phyloP scores from a whole-genome alignment of 202 grass and related monocot species.

The Zoysia matrella region DNA sequence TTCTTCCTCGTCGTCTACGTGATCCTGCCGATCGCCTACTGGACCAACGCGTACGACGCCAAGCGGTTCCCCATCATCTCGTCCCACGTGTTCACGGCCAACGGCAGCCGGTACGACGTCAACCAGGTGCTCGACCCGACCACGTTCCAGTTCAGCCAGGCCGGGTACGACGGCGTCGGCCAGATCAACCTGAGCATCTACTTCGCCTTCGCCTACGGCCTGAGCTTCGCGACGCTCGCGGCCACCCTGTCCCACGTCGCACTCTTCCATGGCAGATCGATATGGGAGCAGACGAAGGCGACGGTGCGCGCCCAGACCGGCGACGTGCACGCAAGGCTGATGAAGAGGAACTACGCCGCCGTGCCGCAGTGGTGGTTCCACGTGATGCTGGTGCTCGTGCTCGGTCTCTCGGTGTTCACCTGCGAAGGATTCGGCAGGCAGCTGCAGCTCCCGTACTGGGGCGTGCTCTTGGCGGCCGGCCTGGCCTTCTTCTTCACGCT shows the following conservation, averaged over 20 bases:
- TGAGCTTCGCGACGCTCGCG: slow-evolving; percentile 76
- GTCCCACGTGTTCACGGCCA: slow-evolving; percentile 60
- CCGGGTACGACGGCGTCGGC: slow-evolving; percentile 59
- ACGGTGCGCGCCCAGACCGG: slow-evolving; percentile 41
- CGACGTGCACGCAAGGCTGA: slow-evolving; percentile 72
- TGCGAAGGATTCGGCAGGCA: slow-evolving; percentile 71
- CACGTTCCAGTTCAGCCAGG: slow-evolving; percentile 63
- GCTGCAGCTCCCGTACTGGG: slow-evolving; percentile 86
- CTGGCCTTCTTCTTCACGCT: slow-evolving; percentile 83
- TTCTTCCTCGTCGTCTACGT: slow-evolving; percentile 75
- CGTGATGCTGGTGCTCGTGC: slow-evolving; percentile 55
- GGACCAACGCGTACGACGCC: slow-evolving; percentile 66
- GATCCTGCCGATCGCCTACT: slow-evolving; percentile 65
- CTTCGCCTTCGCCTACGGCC: slow-evolving; percentile 71
- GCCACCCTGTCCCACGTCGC: slow-evolving; percentile 81
- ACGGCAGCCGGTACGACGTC: slow-evolving; percentile 67
- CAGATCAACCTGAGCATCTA: slow-evolving; percentile 74
- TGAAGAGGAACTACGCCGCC: slow-evolving; percentile 66
- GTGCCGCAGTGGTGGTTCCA: slow-evolving; percentile 93
- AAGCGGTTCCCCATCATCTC: slow-evolving; percentile 67
- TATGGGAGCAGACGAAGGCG: slow-evolving; percentile 61
- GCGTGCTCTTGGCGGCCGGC: slow-evolving; percentile 64
- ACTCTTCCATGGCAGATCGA: slow-evolving; percentile 75
- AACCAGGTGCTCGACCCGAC: slow-evolving; percentile 55
- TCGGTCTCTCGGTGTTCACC: slow-evolving; percentile 62